Evolutionary conservation across 148 eudicot species (phyloP), one percentile per base, ranked within the genome.

Genomic region (Cornus kousa): DNA sequence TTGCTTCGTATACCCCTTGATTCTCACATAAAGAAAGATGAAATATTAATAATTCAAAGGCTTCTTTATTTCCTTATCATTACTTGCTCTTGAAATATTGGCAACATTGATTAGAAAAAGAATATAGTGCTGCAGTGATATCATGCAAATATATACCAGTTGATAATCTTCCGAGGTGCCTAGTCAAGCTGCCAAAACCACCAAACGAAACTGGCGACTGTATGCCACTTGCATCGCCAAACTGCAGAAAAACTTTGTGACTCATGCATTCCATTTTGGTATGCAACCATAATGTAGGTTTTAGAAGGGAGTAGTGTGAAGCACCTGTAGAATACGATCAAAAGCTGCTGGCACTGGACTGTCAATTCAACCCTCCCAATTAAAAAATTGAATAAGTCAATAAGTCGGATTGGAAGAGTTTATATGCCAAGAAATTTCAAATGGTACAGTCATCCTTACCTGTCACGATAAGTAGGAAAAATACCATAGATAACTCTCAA

Each of bases 121-220:
- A 31, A 35, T 62, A 17, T 55, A 74, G 65, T 33, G 32, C 24
- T 78, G 7, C 19, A 66, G 17, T 35, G 7, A 5, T 35, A 28
- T 32, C 9, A 31, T 57, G 39, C 3, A 70, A 74, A 71, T 60
- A 71, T 69, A 24, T 87, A 91, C 99, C 99, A 78, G 87, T 79
- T 80, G 99, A 87, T 77, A 96, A 78, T 88, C 99, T 88, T 64
- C 88, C 94, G 75, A 96, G 92, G 62, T 96, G 99, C 87, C 99
- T 92, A 65, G 99, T 96, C 90, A 96, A 92, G 88, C 99, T 96
- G 74, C 99, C 99, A 76, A 96, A 96, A 78, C 99, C 99, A 74
- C 99, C 99, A 83, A 96, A 96, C 48, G 99, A 96, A 82, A 96
- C 98, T 1, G 99, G 99, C 74, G 99, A 96, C 73, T 96, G 99